Evolutionary conservation across 768 basidiomycete genomes (phyloP), one percentile per base, ranked within the genome.

Genomic region (Termitomyces heimii): DNA sequence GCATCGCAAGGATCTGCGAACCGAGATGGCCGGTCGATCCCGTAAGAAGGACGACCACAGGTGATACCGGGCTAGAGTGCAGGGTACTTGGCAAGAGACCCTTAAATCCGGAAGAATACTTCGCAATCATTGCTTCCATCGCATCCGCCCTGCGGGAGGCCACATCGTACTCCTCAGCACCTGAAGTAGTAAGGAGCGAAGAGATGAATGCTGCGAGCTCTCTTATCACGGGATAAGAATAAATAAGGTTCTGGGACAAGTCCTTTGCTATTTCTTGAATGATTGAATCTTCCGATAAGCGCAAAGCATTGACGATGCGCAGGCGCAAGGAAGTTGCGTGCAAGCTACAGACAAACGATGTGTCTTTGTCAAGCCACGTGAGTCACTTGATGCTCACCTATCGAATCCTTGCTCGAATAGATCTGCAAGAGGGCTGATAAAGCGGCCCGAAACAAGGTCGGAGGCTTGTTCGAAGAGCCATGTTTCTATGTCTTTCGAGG

Each of bases 211-310:
- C 28, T 6, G 56, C 53, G 2, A 58, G 50, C 9, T 61, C 62
- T 29, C 64, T 45, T 46, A 76, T 63, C 0, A 69, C 66, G 2
- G 79, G 79, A 55, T 77, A 69, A 34, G 73, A 65, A 58, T 79
- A 83, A 20, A 83, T 66, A 20, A 77, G 59, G 45, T 77, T 79
- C 57, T 69, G 70, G 5, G 60, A 22, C 6, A 77, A 54, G 0
- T 40, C 60, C 32, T 61, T 51, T 5, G 58, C 64, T 9, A 63
- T 64, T 35, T 52, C 57, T 54, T 20, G 37, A 14, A 6, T 14
- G 29, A 28, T 32, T 1, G 3, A 9, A 26, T 51, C 39, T 14
- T 49, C 47, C 7, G 57, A 60, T 12, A 20, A 5, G 20, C 55
- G 54, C 14, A 57, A 45, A 20, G 56, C 42, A 26, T 24, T 22